Evolutionary conservation across 768 basidiomycete genomes (phyloP).

Genomic region (Leccinum uliginosum): DNA sequence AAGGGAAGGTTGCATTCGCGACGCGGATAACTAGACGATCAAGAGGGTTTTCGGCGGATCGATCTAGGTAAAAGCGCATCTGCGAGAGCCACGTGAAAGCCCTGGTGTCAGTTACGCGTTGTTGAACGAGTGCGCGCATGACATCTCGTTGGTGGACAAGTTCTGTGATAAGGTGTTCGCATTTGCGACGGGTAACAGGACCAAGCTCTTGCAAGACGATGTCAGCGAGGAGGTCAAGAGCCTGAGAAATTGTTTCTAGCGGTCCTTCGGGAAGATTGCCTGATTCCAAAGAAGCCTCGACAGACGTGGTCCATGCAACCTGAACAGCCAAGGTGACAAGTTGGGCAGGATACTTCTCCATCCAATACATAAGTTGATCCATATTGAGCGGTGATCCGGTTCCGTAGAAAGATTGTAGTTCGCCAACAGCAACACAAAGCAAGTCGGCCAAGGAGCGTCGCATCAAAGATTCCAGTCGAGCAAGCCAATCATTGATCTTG

Average conservation of each 20-base stretch:
- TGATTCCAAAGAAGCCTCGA: constrained; percentile 66
- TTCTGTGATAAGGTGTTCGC: constrained; percentile 98
- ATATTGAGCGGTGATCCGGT: constrained; percentile 53
- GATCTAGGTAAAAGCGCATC: constrained; percentile 96
- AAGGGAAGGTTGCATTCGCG: constrained; percentile 91
- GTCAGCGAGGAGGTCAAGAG: constrained; percentile 93
- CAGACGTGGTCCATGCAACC: constrained; percentile 87
- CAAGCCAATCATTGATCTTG: constrained; percentile 99
- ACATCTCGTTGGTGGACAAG: constrained; percentile 98
- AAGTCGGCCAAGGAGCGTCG: constrained; percentile 79
- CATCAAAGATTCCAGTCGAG: constrained; percentile 91
- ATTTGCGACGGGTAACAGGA: constrained; percentile 92
- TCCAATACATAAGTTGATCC: constrained; percentile 79
- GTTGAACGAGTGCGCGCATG: constrained; percentile 70
- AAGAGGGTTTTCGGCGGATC: constrained; percentile 64
- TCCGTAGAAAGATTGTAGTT: constrained; percentile 79
- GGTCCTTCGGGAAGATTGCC: constrained; percentile 55
- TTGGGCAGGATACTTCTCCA: constrained; percentile 93
- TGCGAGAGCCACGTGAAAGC: constrained; percentile 94
- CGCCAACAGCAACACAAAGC: constrained; percentile 73
- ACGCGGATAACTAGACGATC: constrained; percentile 77
- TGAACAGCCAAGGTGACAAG: constrained; percentile 94
- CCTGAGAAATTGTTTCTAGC: constrained; percentile 71
- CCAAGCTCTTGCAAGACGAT: constrained; percentile 88
- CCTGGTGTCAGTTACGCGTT: constrained; percentile 57